Percentiles rank a stretch among this genome's conserved stretches.
phyloP scores from a whole-genome alignment of 169 alveolate genomes.

The Perkinsus olseni region DNA sequence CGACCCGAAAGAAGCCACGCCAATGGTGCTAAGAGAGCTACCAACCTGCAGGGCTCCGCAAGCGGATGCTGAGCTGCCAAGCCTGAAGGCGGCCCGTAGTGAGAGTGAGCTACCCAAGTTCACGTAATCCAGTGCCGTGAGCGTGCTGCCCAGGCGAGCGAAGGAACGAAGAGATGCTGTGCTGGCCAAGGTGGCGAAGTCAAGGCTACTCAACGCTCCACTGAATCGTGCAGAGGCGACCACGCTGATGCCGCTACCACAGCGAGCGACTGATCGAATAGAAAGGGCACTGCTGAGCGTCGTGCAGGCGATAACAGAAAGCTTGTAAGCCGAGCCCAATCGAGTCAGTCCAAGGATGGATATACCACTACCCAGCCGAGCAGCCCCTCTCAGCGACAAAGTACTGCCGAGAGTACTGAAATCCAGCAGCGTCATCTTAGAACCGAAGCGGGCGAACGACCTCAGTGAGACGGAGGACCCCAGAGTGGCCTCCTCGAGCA shows the following conservation, averaged over 20 bases:
- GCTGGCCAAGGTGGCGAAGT: background rate
- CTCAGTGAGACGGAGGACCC: background rate
- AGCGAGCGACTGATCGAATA: background rate
- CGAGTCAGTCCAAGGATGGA: slow-evolving; percentile 6
- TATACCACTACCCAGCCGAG: background rate
- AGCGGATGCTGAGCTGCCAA: background rate
- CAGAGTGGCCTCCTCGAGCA: slow-evolving; percentile 2
- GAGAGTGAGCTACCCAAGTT: background rate
- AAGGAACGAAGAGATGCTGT: slow-evolving; percentile 7
- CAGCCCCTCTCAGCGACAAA: background rate
- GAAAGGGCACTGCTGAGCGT: background rate
- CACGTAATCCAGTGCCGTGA: slow-evolving; percentile 2
- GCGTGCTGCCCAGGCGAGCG: slow-evolving; percentile 11
- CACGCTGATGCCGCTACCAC: background rate
- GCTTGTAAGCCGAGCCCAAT: background rate
- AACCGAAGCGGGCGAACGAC: slow-evolving; percentile 4
- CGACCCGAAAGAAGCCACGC: background rate
- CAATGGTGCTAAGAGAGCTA: background rate
- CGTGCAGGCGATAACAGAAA: background rate
- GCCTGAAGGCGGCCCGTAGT: background rate
- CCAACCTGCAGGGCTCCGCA: background rate
- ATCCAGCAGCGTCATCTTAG: background rate
- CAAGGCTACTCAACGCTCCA: background rate
- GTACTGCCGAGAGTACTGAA: background rate
- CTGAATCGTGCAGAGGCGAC: background rate